Evolutionary conservation across 2,329 filamentous ascomycete genomes (phyloP), one percentile per base, ranked within the genome.

Genomic region (Hypoxylon rubiginosum): DNA sequence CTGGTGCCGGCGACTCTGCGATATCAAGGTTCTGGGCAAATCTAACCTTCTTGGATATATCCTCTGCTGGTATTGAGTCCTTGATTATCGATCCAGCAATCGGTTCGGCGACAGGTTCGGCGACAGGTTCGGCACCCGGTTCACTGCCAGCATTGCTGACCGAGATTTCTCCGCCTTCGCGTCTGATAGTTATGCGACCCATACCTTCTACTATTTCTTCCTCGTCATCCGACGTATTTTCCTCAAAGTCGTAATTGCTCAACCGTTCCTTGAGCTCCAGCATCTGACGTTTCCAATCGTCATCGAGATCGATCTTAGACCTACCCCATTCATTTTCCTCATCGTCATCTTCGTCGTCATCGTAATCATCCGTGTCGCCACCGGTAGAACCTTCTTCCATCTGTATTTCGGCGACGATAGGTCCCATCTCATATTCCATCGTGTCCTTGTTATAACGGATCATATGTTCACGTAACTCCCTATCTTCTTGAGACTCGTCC

Each of bases 361-460:
- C 79, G 39, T 85, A 80, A 17, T 83, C 82, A 51, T 85, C 80
- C 26, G 81, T 79, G n/a, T 88, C 84, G 17, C 84, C 81, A 1
- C 83, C 84, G 11, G 82, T 82, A n/a, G 84, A 82, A 24, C 84
- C 87, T 64, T 94, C 90, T 67, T 97, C 93, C 1, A 98, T 79
- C 62, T 97, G 88, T 49, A 99, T 86, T 79, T 98, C 94, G 15
- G 96, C 96, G 15, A 99, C 96, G 2, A 99, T 92, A 39, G 93
- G 89, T 3, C 94, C 93, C 62, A 99, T 90, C 78, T 98, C 95
- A 48, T 91, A 90, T 79, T 97, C 82, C 74, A 76, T 75, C 4
- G 74, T 76, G 36, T 75, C 62, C 58, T 68, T 85, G 66, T 92
- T 91, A 76, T 98, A 99, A 68, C 92, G 86, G 7, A 98, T 84